Conservation (phyloP, 306 rosid species). For the Corylus heterophylla region DNA sequence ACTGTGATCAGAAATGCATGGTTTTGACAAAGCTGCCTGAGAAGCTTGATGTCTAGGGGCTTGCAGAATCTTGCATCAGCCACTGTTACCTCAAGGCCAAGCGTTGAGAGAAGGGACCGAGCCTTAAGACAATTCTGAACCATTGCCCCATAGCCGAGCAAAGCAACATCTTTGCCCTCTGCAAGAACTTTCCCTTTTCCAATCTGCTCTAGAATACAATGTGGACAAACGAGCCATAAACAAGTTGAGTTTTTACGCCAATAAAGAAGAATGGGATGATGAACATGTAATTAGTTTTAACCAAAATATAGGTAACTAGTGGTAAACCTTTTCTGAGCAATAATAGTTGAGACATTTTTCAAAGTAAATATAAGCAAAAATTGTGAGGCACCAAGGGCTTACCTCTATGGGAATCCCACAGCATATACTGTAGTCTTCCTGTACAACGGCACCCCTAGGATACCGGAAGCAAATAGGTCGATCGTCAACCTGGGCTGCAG, state of each 20-base stretch:
- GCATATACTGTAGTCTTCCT: constrained; percentile 32
- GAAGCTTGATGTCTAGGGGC: constrained; percentile 84
- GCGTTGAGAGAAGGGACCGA: constrained; percentile 69
- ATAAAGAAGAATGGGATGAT: background rate
- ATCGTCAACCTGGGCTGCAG: constrained; percentile 65
- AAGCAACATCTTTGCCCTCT: constrained; percentile 84
- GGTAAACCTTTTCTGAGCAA: constrained; percentile 19
- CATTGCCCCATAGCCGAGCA: constrained; percentile 96
- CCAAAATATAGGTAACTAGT: background rate
- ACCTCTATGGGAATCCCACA: constrained; percentile 78
- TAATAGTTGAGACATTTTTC: constrained; percentile 1
- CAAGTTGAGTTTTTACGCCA: background rate
- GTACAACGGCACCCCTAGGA: constrained; percentile 74
- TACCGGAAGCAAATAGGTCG: constrained; percentile 87
- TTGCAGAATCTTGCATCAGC: constrained; percentile 99
- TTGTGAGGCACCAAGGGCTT: constrained; percentile 22
- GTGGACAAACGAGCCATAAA: background rate
- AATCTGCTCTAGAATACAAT: constrained; percentile 48
- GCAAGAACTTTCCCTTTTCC: constrained; percentile 79
- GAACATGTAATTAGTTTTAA: background rate
- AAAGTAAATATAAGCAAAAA: constrained; percentile 15
- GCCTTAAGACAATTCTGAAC: constrained; percentile 92
- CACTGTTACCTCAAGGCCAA: constrained; percentile 86
- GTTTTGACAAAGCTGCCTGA: constrained; percentile 73
- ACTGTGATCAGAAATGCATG: constrained; percentile 84